Evolutionary conservation across 1,139 yeast species (phyloP).

Genomic region (Saccharomycopsis hybrid): DNA sequence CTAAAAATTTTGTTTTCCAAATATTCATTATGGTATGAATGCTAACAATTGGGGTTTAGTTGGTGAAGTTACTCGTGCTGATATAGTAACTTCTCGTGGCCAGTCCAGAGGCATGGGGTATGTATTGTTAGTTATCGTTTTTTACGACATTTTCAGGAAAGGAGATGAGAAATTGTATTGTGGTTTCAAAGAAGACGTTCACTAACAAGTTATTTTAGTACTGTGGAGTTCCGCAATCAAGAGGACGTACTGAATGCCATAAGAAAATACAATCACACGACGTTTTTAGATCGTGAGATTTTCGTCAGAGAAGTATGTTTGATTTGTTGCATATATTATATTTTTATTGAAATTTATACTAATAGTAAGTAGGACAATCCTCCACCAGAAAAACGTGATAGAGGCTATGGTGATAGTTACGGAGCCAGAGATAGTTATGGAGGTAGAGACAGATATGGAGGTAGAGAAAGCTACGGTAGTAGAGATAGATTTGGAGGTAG

Average conservation of each 20-base stretch:
- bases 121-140: background rate
- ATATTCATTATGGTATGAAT: background rate
- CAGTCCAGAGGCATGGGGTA: conserved; percentile 82
- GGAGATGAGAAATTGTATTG: too few relatives aligned
- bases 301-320: conserved; percentile 94
- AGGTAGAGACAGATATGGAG: conserved; percentile 23
- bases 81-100: conserved; percentile 76
- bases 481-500: conserved; percentile 24
- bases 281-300: conserved; percentile 70
- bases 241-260: conserved; percentile 76
- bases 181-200: background rate
- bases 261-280: conserved; percentile 57
- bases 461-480: conserved; percentile 18
- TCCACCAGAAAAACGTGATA: conserved; percentile 44
- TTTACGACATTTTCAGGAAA: too few relatives aligned
- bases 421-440: conserved; percentile 23
- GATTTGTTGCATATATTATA: too few relatives aligned
- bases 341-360: too few relatives aligned
- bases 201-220: conserved; percentile 32
- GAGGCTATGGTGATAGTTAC: too few relatives aligned
- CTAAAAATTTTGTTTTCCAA: too few relatives aligned
- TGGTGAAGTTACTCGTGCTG: conserved; percentile 79
- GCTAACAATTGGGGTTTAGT: conserved; percentile 30
- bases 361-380: too few relatives aligned
- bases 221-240: conserved; percentile 72